A percentile compares a stretch with the other conserved stretches of the same genome.
Conservation (phyloP, 495 filamentous ascomycete genomes). For the Aspergillus coremiiformis region DNA sequence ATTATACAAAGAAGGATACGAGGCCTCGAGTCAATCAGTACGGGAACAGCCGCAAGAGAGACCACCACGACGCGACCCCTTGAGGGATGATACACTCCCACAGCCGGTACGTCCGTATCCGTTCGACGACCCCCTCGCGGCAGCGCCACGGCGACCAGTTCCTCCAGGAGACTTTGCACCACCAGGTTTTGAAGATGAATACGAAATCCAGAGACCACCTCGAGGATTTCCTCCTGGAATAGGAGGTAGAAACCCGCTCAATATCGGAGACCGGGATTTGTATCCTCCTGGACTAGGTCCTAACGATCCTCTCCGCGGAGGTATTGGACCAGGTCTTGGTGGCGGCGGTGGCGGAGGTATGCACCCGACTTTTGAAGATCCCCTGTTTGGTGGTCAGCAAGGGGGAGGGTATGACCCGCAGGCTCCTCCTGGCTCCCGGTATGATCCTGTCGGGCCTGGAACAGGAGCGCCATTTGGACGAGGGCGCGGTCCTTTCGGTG, state of each 20-base stretch:
- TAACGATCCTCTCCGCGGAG: slow-evolving; percentile 66
- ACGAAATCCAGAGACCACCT: slow-evolving; percentile 66
- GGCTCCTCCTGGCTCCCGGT: slow-evolving; percentile 52
- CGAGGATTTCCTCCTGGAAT: slow-evolving; percentile 41
- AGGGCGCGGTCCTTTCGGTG: slow-evolving; percentile 36
- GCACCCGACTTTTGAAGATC: slow-evolving; percentile 94
- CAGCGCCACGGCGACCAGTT: slow-evolving; percentile 53
- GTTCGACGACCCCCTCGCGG: slow-evolving; percentile 60
- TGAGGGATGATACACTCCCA: slow-evolving; percentile 45
- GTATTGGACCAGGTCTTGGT: slow-evolving; percentile 49
- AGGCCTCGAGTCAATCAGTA: slow-evolving; percentile 39
- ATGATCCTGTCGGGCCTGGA: slow-evolving; percentile 82
- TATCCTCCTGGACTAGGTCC: slow-evolving; percentile 85
- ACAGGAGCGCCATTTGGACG: slow-evolving; percentile 39
- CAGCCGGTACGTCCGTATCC: slow-evolving; percentile 57
- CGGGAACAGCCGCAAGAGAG: slow-evolving; percentile 27
- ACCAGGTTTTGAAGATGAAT: slow-evolving; percentile 91
- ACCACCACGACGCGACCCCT: slow-evolving; percentile 40
- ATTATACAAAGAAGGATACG: slow-evolving; percentile 68
- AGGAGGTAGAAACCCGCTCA: slow-evolving; percentile 49
- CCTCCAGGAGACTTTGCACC: slow-evolving; percentile 75
- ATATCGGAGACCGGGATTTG: slow-evolving; percentile 75
- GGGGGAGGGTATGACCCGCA: slow-evolving; percentile 37
- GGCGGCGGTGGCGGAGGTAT: slow-evolving; percentile 65
- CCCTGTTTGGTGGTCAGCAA: slow-evolving; percentile 65